Base-by-base conservation (phyloP, 805 yeast species). In the Metschnikowia corniflorae region DNA sequence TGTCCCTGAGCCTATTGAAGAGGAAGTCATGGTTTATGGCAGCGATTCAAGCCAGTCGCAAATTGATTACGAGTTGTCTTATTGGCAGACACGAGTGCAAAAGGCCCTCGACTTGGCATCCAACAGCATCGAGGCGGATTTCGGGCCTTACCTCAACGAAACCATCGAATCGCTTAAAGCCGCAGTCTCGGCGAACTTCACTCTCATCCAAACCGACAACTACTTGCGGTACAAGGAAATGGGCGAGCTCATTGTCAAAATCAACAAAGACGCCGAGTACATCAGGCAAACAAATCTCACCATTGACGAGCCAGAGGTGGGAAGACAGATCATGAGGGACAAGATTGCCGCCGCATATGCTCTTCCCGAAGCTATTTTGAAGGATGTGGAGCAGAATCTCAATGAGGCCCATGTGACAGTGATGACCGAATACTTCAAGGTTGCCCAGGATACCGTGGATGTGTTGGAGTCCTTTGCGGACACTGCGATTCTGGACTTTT, bases 391-490 rank as follows among this genome's bases (percentile, higher is more conserved):
- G 34, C 41, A 36, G 2, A 26, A 39, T 20, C 47, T 68, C 24
- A 54, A 51, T 31, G 54, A 49, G 4, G 50, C 45, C 7, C 68
- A 65, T 39, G 55, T 50, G 15, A 21, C 37, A 7, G 37, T 68
- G 9, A 42, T 63, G 27, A 51, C 44, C 8, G 42, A 51, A 26
- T 68, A 68, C 45, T 65, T 59, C 33, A 38, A 40, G 13, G 54
- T 50, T 6, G 47, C 49, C 42, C 73, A 68, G 39, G 58, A 57
- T 19, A 71, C 80, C 24, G 68, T 82, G 35, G 89, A 84, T 44
- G 71, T 80, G 0, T 72, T 80, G 53, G 89, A 83, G 55, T 83
- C 83, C 43, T 84, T 83, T 67, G 79, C 82, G 5, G 88, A 82
- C 37, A 73, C 77, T 6, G 70, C 84, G 19, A 69, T 82, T 37